Evolutionary conservation across 2,329 filamentous ascomycete genomes (phyloP).

Genomic region (Botrytis aclada): DNA sequence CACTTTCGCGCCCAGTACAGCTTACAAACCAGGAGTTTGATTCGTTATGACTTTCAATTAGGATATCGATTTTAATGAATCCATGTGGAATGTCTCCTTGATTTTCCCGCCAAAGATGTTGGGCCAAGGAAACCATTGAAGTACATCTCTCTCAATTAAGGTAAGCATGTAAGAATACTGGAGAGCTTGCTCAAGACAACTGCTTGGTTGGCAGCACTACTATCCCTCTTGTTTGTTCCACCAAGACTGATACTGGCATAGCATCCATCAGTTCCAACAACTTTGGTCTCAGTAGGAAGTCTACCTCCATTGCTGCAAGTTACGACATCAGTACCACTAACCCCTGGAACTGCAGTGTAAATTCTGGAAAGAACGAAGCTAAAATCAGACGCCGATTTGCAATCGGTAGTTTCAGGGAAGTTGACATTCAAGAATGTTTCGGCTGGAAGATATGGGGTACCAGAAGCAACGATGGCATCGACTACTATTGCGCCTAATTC

Average conservation of each 20-base stretch:
- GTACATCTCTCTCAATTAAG: neutral
- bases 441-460: neutral
- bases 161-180: conserved; percentile 1
- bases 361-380: conserved; percentile 12
- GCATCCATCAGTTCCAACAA: conserved; percentile 5
- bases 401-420: neutral
- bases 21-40: neutral
- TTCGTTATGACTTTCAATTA: neutral
- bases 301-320: conserved; percentile 13
- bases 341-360: neutral
- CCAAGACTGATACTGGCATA: conserved; percentile 17
- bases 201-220: conserved; percentile 3
- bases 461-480: neutral
- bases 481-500: neutral
- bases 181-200: conserved; percentile 5
- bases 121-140: neutral
- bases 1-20: neutral
- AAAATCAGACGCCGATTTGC: neutral
- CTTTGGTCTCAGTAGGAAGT: neutral
- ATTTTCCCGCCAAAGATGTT: neutral
- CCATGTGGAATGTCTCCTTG: neutral
- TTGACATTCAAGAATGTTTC: conserved; percentile 6
- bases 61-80: neutral
- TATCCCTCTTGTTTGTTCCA: conserved; percentile 12
- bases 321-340: neutral